phyloP scores from a whole-genome alignment of 257 asterid genomes.

The Forsythia viridissima region DNA sequence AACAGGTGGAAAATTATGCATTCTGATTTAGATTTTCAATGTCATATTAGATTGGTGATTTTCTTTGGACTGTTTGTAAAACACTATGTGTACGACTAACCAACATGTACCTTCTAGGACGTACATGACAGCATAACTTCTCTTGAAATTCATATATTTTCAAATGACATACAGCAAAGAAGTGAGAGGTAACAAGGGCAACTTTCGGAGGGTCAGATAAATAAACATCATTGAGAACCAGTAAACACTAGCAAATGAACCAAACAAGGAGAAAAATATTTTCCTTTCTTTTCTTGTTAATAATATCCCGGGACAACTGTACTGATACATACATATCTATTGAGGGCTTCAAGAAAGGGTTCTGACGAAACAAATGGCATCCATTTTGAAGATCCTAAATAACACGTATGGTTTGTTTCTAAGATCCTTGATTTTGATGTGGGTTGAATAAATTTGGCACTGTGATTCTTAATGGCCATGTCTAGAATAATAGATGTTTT shows the following conservation, averaged over 20 bases:
- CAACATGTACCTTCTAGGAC: slow-evolving; percentile 9
- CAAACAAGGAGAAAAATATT: not conserved
- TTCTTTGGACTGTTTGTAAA: not conserved
- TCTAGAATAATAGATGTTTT: not conserved
- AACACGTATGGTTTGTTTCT: not conserved
- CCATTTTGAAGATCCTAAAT: not conserved
- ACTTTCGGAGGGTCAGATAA: not conserved
- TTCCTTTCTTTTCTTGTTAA: not conserved
- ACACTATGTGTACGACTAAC: not conserved
- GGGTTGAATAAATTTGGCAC: not conserved
- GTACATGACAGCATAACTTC: not conserved
- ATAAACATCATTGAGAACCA: not conserved
- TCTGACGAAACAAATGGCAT: not conserved
- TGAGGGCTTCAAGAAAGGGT: not conserved
- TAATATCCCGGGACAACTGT: not conserved
- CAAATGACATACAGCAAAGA: not conserved
- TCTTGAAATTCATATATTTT: not conserved
- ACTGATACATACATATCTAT: not conserved
- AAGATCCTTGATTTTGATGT: not conserved
- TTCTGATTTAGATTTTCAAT: not conserved
- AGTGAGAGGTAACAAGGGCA: not conserved
- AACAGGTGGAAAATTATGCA: not conserved
- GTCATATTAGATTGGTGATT: not conserved
- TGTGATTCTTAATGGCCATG: not conserved
- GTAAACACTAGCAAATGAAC: not conserved